Evolutionary conservation across 331 rosid species (phyloP), one percentile per base, ranked within the genome.

Genomic region (Malus hybrid): DNA sequence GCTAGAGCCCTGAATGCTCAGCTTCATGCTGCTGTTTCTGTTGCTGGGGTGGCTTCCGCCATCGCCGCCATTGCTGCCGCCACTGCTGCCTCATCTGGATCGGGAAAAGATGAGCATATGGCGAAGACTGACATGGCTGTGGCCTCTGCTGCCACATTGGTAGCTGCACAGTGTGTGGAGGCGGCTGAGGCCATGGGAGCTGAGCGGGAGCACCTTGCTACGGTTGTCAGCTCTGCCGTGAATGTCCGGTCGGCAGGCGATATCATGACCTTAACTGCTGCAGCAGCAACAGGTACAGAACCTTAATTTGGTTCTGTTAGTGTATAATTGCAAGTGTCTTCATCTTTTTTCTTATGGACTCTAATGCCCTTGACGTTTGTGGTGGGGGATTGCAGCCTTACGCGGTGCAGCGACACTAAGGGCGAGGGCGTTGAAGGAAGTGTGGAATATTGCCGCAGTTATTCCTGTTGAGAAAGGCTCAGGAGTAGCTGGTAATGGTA

Each of bases 381-480:
- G 72, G 55, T 14, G 10, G 70, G 80, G 76, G 56, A 48, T 69
- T 76, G 73, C 83, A 94, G 97, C 99, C 13, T 76, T 94, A 77
- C 94, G 96, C 42, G 99, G 99, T 52, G 99, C 97, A 4, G 97
- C 99, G 4, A 94, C 99, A 28, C 76, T 94, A 80, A 94, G 89
- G 90, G 96, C 99, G 22, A 89, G 99, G 88, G 88, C 96, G 7
- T 77, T 89, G 74, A 94, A 90, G 87, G 99, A 94, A 74, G 96
- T 94, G 32, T 94, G 92, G 97, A 94, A 89, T 80, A 82, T 91
- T 57, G 99, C 99, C 1, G 89, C 99, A 0, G 97, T 89, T 14
- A 92, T 89, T 75, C 96, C 99, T 0, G 84, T 86, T 22, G 99
- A 94, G 77, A 92, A 80, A 75, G 97, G 87, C 33, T 15, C 77